Conservation (phyloP, 139 green algal genomes). For the Chlamydomonas incerta region DNA sequence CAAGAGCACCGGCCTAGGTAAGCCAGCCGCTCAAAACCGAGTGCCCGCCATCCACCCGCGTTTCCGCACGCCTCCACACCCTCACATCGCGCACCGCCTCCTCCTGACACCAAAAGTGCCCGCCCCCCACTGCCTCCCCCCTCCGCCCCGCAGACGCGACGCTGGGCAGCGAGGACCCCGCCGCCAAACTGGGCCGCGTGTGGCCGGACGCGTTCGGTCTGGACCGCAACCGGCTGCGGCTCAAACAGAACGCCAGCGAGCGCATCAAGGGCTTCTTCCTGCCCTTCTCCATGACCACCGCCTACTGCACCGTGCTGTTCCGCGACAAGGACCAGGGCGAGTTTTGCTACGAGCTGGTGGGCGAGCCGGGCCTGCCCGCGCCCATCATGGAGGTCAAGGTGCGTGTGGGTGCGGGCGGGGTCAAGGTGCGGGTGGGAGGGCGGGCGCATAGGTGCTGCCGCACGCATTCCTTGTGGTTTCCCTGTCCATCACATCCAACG, state of each 20-base stretch:
- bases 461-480: no score
- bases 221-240: slow-evolving; percentile 62
- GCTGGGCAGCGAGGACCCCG: neutral
- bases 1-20: neutral
- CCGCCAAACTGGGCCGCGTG: slow-evolving; percentile 7
- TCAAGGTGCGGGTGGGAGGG: no score
- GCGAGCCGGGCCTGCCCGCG: slow-evolving; percentile 63
- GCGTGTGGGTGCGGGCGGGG: no score
- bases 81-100: neutral
- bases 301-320: slow-evolving; percentile 73
- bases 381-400: slow-evolving; percentile 63
- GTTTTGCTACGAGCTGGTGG: slow-evolving; percentile 79
- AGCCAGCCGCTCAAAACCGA: neutral
- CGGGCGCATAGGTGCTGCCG: no score
- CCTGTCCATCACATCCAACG: no score
- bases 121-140: neutral
- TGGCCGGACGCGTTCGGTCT: slow-evolving; percentile 75
- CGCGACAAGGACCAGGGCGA: slow-evolving; percentile 60
- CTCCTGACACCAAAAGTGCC: neutral
- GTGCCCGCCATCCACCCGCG: neutral
- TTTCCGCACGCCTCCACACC: neutral
- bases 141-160: neutral
- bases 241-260: slow-evolving; percentile 68
- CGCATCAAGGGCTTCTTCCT: slow-evolving; percentile 75
- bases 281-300: slow-evolving; percentile 71